A percentile compares a stretch with the other conserved stretches of the same genome.
Conservation (phyloP, 2,329 filamentous ascomycete species). For the Harringtonia lauricola region DNA sequence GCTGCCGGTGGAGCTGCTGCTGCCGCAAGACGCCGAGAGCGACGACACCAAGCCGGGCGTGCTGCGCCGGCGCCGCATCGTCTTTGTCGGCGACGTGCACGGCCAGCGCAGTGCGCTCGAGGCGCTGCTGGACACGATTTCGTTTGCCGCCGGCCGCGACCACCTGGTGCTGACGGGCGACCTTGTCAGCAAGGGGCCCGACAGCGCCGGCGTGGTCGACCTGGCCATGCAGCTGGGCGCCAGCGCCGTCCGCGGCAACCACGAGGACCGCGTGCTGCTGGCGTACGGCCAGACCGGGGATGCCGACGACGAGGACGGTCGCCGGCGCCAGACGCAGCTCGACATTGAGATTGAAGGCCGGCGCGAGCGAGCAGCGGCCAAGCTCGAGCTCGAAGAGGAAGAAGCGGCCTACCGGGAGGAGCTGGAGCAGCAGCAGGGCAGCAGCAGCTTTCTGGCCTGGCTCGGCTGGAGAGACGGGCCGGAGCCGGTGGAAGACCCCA, state of each 20-base stretch:
- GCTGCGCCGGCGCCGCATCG: constrained; percentile 41
- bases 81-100: constrained; percentile 88
- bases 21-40: constrained; percentile 6
- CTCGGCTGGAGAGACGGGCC: no score
- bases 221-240: constrained; percentile 64
- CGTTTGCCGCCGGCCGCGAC: constrained; percentile 51
- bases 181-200: constrained; percentile 76
- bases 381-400: constrained; percentile 16
- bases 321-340: not conserved
- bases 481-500: constrained; percentile 3
- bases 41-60: constrained; percentile 17
- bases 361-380: constrained; percentile 5
- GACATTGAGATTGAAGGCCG: constrained; percentile 8
- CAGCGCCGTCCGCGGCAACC: constrained; percentile 79
- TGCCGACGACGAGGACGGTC: not conserved
- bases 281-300: constrained; percentile 35
- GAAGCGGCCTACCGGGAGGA: constrained; percentile 1
- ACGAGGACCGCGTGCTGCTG: constrained; percentile 78
- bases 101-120: constrained; percentile 64
- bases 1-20: constrained; percentile 18
- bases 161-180: constrained; percentile 71
- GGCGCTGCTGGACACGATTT: constrained; percentile 53
- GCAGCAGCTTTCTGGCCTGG: no score
- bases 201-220: constrained; percentile 67
- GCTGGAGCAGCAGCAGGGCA: not conserved